Evolutionary conservation across 768 basidiomycete genomes (phyloP).

Genomic region (Leccinum arenicola): DNA sequence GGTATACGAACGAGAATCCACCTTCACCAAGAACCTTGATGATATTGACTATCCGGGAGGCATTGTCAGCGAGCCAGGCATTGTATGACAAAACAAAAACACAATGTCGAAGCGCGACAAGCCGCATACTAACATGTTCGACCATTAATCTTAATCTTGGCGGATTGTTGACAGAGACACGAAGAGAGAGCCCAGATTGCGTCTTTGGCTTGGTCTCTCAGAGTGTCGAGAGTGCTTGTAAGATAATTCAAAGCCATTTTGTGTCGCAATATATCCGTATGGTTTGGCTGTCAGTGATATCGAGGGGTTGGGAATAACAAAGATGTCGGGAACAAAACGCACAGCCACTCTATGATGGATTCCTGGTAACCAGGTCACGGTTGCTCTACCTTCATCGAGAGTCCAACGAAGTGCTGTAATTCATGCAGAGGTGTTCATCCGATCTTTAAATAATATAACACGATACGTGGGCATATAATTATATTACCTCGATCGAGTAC

Average conservation of each 20-base stretch:
- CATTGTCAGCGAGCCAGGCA: not conserved
- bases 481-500: conserved; percentile 1
- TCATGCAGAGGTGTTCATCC: not conserved
- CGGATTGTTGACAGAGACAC: conserved; percentile 76
- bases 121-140: conserved; percentile 76
- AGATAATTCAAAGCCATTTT: conserved; percentile 34
- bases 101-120: conserved; percentile 1
- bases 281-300: not conserved
- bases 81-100: conserved; percentile 2
- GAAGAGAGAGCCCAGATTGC: conserved; percentile 79
- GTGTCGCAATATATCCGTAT: not conserved
- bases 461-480: not conserved
- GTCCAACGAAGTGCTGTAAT: not conserved
- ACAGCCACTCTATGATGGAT: conserved; percentile 10
- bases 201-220: conserved; percentile 78
- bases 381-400: not conserved
- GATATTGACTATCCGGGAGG: conserved; percentile 63
- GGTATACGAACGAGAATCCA: conserved; percentile 90
- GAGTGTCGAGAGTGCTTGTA: conserved; percentile 46
- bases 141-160: conserved; percentile 93
- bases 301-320: not conserved
- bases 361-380: not conserved
- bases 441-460: conserved; percentile 3
- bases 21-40: conserved; percentile 94
- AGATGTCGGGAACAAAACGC: not conserved